A percentile compares a stretch with the other conserved stretches of the same genome.
Evolutionary conservation across 2,329 filamentous ascomycete species (phyloP).

Genomic region (Blumeria graminis): DNA sequence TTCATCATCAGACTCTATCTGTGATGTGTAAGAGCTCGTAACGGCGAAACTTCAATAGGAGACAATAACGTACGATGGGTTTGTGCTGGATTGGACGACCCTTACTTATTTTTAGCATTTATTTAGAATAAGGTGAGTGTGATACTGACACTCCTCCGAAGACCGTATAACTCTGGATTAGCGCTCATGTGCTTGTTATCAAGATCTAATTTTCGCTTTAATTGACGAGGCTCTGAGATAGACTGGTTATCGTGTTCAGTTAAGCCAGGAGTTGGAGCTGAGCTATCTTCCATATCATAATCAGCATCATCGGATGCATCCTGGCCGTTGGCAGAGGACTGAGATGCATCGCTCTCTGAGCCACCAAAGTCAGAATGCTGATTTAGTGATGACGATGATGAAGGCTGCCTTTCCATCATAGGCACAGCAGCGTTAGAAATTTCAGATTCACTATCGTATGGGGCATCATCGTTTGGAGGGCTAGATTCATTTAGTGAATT

Average conservation of each 20-base stretch:
- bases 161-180: constrained; percentile 84
- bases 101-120: constrained; percentile 5
- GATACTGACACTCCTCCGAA: constrained; percentile 58
- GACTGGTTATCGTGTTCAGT: constrained; percentile 27
- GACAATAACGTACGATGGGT: constrained; percentile 23
- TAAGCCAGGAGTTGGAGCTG: constrained; percentile 24
- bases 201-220: constrained; percentile 46
- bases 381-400: constrained; percentile 21
- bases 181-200: constrained; percentile 66
- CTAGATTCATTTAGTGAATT: constrained; percentile 27
- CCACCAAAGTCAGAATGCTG: constrained; percentile 14
- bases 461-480: constrained; percentile 17
- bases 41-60: constrained; percentile 3
- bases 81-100: constrained; percentile 33
- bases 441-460: constrained; percentile 46
- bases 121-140: constrained; percentile 4
- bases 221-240: constrained; percentile 40
- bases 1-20: constrained; percentile 31
- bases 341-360: constrained; percentile 12
- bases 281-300: constrained; percentile 45
- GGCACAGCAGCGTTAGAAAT: constrained; percentile 45
- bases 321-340: constrained; percentile 17
- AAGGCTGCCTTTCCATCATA: constrained; percentile 25
- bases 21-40: constrained; percentile 7
- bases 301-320: constrained; percentile 45